Base-by-base conservation (phyloP, 768 basidiomycete species). In the Mycena albidolilacea region DNA sequence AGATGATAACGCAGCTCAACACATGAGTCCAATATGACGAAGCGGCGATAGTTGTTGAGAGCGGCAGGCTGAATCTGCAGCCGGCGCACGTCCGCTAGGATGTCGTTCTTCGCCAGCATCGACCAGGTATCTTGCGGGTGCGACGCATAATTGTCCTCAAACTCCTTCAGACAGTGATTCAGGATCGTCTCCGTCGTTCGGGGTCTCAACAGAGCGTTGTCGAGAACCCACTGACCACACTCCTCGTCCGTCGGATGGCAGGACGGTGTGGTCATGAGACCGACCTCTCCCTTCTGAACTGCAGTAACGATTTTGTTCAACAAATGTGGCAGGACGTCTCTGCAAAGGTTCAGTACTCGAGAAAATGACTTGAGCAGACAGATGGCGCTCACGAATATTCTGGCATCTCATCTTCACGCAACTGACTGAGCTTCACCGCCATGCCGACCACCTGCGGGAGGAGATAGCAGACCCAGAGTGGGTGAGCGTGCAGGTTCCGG, bases 401-500 rank as follows among this genome's bases (percentile, higher is more conserved):
- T 3, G 46, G 37, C 46, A 52, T 59, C 7, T 60, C 70, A 39
- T 69, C 64, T n/a, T 61, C 59, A 35, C 67, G 58, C 6, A 19
- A 17, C 17, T 69, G 41, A 10, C 6, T 35, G 10, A 73, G 60
- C n/a, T 65, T 43, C 5, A 67, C 5, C 0, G 72, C 72, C 48
- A 69, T 35, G 15, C 72, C 72, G 12, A 73, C 14, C n/a, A 70
- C 60, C 43, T 73, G 59, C 17, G 72, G 72, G 2, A 65, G 30
- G 37, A 70, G 35, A 21, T 66, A 73, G 44, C 68, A 69, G 3
- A 7, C n/a, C 72, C 72, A 73, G 1, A 66, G 64, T n/a, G 72
- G 72, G 30, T 73, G 72, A 15, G 64, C 64, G 23, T 61, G n/a
- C 7, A 69, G 39, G 5, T 39, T 3, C 5, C 60, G 68, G 14